Base-by-base conservation (phyloP, 78 protist species). In the Tieghemostelium lacteum region DNA sequence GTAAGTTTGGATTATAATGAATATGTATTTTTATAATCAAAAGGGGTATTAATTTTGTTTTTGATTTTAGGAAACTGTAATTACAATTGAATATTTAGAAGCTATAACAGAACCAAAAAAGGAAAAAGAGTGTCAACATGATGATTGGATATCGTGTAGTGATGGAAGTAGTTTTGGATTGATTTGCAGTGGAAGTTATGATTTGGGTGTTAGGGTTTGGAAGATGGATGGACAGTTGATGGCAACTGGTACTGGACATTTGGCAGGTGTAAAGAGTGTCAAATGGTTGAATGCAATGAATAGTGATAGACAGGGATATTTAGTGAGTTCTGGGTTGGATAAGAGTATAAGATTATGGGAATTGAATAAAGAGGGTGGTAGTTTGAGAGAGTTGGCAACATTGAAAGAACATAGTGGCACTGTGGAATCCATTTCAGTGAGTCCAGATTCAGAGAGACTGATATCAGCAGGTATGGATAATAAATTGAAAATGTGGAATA, bases 61-160 rank as follows among this genome's bases (percentile, higher is more conserved):
- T 20, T 60, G 14, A 60, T 28, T 28, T 8, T 28, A 69, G 75
- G 91, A 83, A 58, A 29, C 26, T 19, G 66, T 69, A 5, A 69
- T 83, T 57, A 83, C 66, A 36, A 69, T 83, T 42, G 91, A 83
- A 69, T 83, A 83, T 58, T 37, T 83, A 54, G 91, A 83, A 69
- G 91, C 91, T 20, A 45, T 83, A 57, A 83, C 91, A 66, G 80
- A 66, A 83, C 91, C 91, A 66, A 83, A 83, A 31, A 50, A 66
- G 36, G 91, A 83, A 42, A 69, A 83, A 58, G 91, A 83, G 63
- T 67, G 75, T 69, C 91, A 83, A 69, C 91, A 83, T 57, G 91
- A 83, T 70, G 91, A 83, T 58, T 83, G 91, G 91, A 73, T 83
- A 33, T 14, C 64, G 10, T 28, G 73, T 60, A 62, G 66, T 2